phyloP scores from a whole-genome alignment of 2,329 filamentous ascomycete species.

The Epichloe brachyelytri region DNA sequence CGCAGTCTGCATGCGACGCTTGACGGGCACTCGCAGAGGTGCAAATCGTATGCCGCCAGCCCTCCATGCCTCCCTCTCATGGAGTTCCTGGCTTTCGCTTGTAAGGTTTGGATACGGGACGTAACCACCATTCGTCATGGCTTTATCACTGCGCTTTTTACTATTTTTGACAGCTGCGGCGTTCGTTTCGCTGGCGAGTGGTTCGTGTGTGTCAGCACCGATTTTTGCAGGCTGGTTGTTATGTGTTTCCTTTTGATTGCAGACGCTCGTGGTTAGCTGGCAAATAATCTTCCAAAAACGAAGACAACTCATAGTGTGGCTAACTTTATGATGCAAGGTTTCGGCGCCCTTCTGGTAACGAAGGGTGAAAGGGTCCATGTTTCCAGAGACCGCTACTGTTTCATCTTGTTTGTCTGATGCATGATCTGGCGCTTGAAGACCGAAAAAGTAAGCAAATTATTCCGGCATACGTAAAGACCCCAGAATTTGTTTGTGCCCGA shows the following conservation, averaged over 20 bases:
- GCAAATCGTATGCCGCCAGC: constrained; percentile 64
- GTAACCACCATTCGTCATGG: constrained; percentile 5
- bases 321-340: neutral
- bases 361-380: too few species aligned
- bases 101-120: constrained; percentile 17
- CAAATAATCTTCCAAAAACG: neutral
- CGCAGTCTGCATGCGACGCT: constrained; percentile 62
- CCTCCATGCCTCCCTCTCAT: constrained; percentile 20
- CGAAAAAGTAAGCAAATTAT: neutral
- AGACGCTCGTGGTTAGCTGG: neutral
- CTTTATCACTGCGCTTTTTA: neutral
- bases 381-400: too few species aligned
- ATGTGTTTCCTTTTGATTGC: neutral
- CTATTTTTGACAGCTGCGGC: neutral
- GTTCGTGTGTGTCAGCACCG: neutral
- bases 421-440: neutral
- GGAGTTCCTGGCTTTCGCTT: constrained; percentile 8
- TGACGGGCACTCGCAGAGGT: constrained; percentile 60
- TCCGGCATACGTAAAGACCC: too few species aligned
- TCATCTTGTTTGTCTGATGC: too few species aligned
- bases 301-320: neutral
- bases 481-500: too few species aligned
- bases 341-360: too few species aligned
- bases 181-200: neutral
- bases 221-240: neutral